Base-by-base conservation (phyloP, 768 basidiomycete species). In the Omphalotus guepiniiformis region DNA sequence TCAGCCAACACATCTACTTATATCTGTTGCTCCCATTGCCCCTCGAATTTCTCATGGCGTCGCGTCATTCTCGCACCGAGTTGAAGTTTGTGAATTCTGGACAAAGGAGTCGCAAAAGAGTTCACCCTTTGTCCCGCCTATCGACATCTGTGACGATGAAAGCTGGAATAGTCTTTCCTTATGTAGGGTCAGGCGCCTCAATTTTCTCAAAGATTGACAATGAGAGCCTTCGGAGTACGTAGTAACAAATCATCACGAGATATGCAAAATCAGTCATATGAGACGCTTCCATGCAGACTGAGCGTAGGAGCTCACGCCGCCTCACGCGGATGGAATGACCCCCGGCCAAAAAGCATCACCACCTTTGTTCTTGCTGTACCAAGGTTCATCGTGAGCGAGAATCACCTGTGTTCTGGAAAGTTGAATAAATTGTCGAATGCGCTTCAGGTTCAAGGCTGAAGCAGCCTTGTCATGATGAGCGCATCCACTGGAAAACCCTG, bases 341-440 rank as follows among this genome's bases (percentile, higher is more conserved):
- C 68, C 69, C 0, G 71, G 72, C 60, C 68, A 73, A 52, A 78
- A 78, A 1, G 68, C 67, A 5, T 51, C 30, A 1, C 68, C 70
- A 28, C 63, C 71, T 48, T 64, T 67, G 55, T 79, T 75, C 37
- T 61, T 61, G 23, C 66, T 57, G 51, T 75, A 80, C 78, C 77
- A 82, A 27, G 64, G 66, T 26, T 55, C 63, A 55, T 82, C 79
- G 56, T 82, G 80, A 35, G 77, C 74, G 19, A 82, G 51, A 39
- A 82, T 43, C 18, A 81, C 70, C 42, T 60, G 63, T 27, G 77
- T 75, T 28, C 70, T 58, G 21, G 66, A 66, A 4, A 65, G 49
- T 16, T 57, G 54, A 41, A 66, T 54, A 46, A 80, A 50, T 55
- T 56, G 59, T 39, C 66, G 60, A 11, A 79, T 64, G 21, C 68